phyloP scores from a whole-genome alignment of 805 yeast genomes.

The Blastobotrys peoriensis region DNA sequence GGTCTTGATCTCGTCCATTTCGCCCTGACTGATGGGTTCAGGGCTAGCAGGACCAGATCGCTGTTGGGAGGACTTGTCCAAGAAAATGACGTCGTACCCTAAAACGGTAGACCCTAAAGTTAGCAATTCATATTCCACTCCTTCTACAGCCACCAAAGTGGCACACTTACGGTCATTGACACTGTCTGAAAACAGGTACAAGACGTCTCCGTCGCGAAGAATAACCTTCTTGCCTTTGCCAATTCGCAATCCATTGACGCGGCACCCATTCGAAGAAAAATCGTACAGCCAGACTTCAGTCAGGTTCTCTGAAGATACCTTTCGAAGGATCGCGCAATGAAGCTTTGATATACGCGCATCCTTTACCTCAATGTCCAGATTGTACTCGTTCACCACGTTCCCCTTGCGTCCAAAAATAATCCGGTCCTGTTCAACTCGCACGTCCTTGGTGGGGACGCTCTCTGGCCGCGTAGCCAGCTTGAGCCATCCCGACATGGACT shows the following conservation, averaged over 20 bases:
- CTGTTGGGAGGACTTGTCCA: constrained; percentile 4
- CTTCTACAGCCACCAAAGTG: background rate
- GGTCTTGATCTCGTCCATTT: background rate
- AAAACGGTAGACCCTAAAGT: constrained; percentile 2
- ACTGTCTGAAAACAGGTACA: constrained; percentile 56
- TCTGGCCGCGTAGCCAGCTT: constrained; percentile 47
- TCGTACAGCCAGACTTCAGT: constrained; percentile 80
- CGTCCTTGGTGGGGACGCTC: constrained; percentile 41
- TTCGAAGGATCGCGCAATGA: constrained; percentile 67
- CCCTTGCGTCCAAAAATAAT: constrained; percentile 70
- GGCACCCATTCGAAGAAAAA: constrained; percentile 73
- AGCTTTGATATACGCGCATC: constrained; percentile 79
- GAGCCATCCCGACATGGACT: constrained; percentile 53
- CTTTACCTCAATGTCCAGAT: constrained; percentile 52
- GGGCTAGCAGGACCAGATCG: background rate
- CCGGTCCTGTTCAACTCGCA: constrained; percentile 60
- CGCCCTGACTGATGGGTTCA: background rate
- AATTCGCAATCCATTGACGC: constrained; percentile 52
- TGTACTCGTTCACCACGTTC: constrained; percentile 19
- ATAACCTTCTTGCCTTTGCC: constrained; percentile 59
- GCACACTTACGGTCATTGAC: constrained; percentile 37
- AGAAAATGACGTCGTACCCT: constrained; percentile 14
- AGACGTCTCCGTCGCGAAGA: constrained; percentile 57
- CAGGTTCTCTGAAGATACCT: constrained; percentile 39
- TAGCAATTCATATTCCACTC: background rate